Base-by-base conservation (phyloP, 305 asterid genomes). In the Fraxinus floribunda region DNA sequence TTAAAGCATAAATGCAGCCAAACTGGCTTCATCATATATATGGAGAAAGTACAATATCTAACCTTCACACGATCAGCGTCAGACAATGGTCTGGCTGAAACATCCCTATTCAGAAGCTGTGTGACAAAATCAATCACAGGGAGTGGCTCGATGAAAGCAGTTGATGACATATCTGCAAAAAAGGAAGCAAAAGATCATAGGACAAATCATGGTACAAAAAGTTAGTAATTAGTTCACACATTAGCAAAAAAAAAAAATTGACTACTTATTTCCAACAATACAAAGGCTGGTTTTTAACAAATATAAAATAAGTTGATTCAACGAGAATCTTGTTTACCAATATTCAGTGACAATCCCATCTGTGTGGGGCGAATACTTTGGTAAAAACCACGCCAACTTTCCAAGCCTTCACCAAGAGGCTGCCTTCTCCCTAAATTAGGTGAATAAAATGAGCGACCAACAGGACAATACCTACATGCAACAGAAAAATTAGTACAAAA, bases 341-440 rank as follows among this genome's bases (percentile, higher is more conserved):
- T 95, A 78, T 95, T 97, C 70, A 97, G 79, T 0, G 99, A 97
- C 86, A 97, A 83, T 2, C 99, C 99, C 98, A 95, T 97, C 87
- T 97, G 99, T 13, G 99, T 97, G 35, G 99, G 99, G 18, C 99
- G 97, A 76, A 97, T 95, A 80, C 99, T 97, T 84, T 97, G 99
- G 84, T 97, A 95, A 81, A 95, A 97, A 3, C 99, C 99, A 35
- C 98, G 94, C 99, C 99, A 97, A 86, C 98, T 93, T 87, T 93
- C 98, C 39, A 95, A 90, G 10, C 98, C 99, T 85, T 97, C 98
- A 78, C 98, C 99, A 75, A 97, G 88, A 62, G 99, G 92, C 82
- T 97, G 98, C 81, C 94, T 91, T 78, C 89, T 88, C 22, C 98
- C 98, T 74, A 97, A 85, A 81, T 89, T 81, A 36, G 97, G 97